phyloP scores from a whole-genome alignment of 179 eudicot genomes.

The Drosera spatulata region DNA sequence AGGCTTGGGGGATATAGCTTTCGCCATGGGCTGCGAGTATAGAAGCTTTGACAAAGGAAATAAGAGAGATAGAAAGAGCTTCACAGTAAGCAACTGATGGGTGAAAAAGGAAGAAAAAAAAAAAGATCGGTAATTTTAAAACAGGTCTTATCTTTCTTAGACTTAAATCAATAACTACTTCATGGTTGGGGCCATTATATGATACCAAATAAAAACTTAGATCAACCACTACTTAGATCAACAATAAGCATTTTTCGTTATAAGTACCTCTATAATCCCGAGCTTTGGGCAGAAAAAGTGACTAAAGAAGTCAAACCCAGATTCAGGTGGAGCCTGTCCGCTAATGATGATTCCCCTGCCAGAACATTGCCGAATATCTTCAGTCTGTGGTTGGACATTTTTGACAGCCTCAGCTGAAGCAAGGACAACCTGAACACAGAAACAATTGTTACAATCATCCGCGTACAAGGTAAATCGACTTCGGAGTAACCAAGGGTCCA shows the following conservation, averaged over 20 bases:
- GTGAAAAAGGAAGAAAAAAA: too few relatives aligned
- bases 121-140: too few relatives aligned
- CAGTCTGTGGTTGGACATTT: slow-evolving; percentile 39
- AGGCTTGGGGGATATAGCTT: too few relatives aligned
- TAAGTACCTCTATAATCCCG: slow-evolving; percentile 55
- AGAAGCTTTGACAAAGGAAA: too few relatives aligned
- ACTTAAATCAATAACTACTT: too few relatives aligned
- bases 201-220: neutral
- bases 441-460: too few relatives aligned
- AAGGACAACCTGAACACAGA: slow-evolving; percentile 39
- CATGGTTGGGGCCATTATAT: neutral
- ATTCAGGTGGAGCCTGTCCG: slow-evolving; percentile 46
- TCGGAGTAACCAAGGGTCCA: too few relatives aligned
- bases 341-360: slow-evolving; percentile 58
- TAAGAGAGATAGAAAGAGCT: too few relatives aligned
- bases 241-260: neutral
- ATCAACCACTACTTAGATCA: neutral
- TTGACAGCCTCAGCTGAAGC: slow-evolving; percentile 45
- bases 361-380: slow-evolving; percentile 36
- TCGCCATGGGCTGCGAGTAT: too few relatives aligned
- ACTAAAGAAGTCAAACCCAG: slow-evolving; percentile 66
- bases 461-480: too few relatives aligned
- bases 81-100: too few relatives aligned
- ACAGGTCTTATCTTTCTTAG: too few relatives aligned
- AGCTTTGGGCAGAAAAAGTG: slow-evolving; percentile 62